Percentiles rank a stretch among this genome's conserved stretches.
Evolutionary conservation across 768 basidiomycete genomes (phyloP).

Genomic region (Lenzites betulinus): DNA sequence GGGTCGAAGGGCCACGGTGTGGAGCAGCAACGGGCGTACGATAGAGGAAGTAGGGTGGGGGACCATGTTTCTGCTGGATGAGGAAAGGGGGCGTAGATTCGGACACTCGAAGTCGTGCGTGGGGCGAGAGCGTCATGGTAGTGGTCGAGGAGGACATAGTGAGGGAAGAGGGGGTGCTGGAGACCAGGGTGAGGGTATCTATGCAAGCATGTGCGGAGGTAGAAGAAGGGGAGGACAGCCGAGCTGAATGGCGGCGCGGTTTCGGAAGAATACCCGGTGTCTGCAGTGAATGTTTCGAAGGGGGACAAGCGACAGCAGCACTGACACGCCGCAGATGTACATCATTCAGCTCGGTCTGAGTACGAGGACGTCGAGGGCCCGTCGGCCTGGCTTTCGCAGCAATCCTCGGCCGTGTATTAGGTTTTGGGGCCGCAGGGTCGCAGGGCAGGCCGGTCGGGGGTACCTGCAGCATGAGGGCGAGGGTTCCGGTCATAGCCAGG

Average conservation of each 20-base stretch:
- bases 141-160: slow-evolving; percentile 16
- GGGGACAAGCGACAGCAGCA: slow-evolving; percentile 11
- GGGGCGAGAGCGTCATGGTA: slow-evolving; percentile 8
- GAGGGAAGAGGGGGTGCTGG: slow-evolving; percentile 1
- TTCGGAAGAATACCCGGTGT: slow-evolving; percentile 13
- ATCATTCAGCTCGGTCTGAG: slow-evolving; percentile 14
- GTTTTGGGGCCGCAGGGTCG: not conserved
- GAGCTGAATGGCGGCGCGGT: slow-evolving; percentile 11
- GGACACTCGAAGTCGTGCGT: slow-evolving; percentile 1
- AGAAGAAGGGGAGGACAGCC: slow-evolving; percentile 7
- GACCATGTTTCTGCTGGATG: slow-evolving; percentile 6
- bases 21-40: slow-evolving; percentile 1
- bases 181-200: not conserved
- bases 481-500: slow-evolving; percentile 2
- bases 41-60: slow-evolving; percentile 11
- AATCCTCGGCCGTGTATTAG: slow-evolving; percentile 1
- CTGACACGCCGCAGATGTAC: slow-evolving; percentile 16
- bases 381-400: not conserved
- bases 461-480: slow-evolving; percentile 8
- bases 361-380: slow-evolving; percentile 13
- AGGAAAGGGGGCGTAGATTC: slow-evolving; percentile 10
- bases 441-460: slow-evolving; percentile 8
- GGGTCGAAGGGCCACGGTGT: not conserved
- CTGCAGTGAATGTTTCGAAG: slow-evolving; percentile 17
- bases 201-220: slow-evolving; percentile 7